Base-by-base conservation (phyloP, 129 eudicot genomes). In the Lactuca sativa region DNA sequence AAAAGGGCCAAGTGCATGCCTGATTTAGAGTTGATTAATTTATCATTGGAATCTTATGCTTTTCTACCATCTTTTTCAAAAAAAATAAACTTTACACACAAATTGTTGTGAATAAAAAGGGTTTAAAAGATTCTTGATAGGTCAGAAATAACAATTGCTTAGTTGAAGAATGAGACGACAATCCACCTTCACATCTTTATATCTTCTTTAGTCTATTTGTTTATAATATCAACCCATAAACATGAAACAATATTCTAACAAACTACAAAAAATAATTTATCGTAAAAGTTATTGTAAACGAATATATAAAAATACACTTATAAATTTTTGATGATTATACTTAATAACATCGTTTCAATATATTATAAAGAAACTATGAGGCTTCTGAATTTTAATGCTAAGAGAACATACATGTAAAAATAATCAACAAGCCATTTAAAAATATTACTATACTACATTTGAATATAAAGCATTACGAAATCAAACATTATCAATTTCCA, bases 41-140 rank as follows among this genome's bases (percentile, higher is more conserved):
- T 59, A 44, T 71, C 55, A 18, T 56, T 17, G 53, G 67, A 71
- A 59, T 43, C 67, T 30, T 43, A 58, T 43, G 43, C 67, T 71
- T 71, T 56, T n/a, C 9, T 13, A 13, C 31, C 13, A 31, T 49
- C 76, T 48, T 60, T 60, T 32, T 34, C 10, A 30, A 33, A 61
- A 71, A 71, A 34, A 53, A 34, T 16, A 44, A 71, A 61, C 77
- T 72, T 72, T 72, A 61, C 62, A 51, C 61, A 17, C 34, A 32
- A 49, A 34, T 18, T 54, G 21, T n/a, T 40, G 12, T 17, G 16
- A 10, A 62, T 5, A 7, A 8, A 71, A 52, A 62, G 61, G 14
- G 15, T 37, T 52, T 13, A 7, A 62, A 52, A 51, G 67, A 59
- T 59, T 60, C 59, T 53, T 49, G 55, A 9, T 44, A 70, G 31